phyloP scores from a whole-genome alignment of 768 basidiomycete species.

The Roridomyces roridus region DNA sequence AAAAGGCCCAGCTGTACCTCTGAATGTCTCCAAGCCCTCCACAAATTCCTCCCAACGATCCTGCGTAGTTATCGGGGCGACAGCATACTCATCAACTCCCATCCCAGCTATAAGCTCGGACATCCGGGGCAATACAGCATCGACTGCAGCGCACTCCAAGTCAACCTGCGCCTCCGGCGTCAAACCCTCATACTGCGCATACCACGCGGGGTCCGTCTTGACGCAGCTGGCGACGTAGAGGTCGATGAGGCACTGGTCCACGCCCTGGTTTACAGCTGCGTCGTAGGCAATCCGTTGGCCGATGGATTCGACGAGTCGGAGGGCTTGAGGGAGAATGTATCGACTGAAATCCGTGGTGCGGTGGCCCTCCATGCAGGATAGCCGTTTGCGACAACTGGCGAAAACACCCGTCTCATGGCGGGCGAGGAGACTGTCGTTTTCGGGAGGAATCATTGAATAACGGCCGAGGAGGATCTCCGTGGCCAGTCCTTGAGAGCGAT shows the following conservation, averaged over 20 bases:
- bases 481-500: conserved; percentile 29
- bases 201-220: conserved; percentile 47
- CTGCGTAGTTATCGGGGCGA: conserved; percentile 31
- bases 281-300: conserved; percentile 54
- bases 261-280: conserved; percentile 36
- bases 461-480: conserved; percentile 33
- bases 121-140: conserved; percentile 32
- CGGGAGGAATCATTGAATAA: conserved; percentile 21
- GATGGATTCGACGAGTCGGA: conserved; percentile 46
- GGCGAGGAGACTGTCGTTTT: conserved; percentile 30
- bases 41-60: not conserved
- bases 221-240: conserved; percentile 45
- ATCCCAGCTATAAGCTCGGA: conserved; percentile 25
- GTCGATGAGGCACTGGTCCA: conserved; percentile 41
- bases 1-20: not conserved
- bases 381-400: conserved; percentile 19
- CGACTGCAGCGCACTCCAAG: conserved; percentile 40
- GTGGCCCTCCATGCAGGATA: conserved; percentile 32
- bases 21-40: not conserved
- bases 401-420: conserved; percentile 29
- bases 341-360: conserved; percentile 40
- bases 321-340: conserved; percentile 48
- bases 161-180: conserved; percentile 36
- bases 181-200: conserved; percentile 41
- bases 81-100: conserved; percentile 24